Evolutionary conservation across 1,139 yeast genomes (phyloP).

Genomic region (Blastobotrys raffinosifermentans): DNA sequence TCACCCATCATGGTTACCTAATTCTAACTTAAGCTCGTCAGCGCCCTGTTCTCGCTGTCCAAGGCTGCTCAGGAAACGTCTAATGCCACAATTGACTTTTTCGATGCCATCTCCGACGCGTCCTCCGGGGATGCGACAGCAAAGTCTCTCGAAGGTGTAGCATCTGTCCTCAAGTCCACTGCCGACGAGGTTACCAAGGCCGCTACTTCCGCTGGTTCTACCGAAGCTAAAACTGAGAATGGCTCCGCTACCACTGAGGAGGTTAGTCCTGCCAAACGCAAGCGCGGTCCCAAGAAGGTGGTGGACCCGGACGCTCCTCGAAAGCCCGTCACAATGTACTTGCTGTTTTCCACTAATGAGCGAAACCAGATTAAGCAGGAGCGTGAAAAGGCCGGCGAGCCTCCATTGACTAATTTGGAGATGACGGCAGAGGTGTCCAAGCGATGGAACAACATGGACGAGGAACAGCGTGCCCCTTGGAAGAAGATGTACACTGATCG

Average conservation of each 20-base stretch:
- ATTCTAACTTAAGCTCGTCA: constrained; percentile 43
- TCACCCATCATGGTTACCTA: not conserved
- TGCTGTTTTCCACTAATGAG: constrained; percentile 54
- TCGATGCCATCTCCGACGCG: constrained; percentile 37
- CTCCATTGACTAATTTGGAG: constrained; percentile 65
- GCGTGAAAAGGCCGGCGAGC: constrained; percentile 51
- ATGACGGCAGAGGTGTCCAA: constrained; percentile 72
- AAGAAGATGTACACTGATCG: constrained; percentile 65
- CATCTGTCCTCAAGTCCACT: not conserved
- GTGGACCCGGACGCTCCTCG: constrained; percentile 50
- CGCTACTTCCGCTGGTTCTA: not conserved
- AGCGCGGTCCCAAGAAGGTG: constrained; percentile 34
- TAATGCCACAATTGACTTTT: constrained; percentile 67
- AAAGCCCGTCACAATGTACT: constrained; percentile 69
- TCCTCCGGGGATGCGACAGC: constrained; percentile 3
- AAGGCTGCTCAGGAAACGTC: constrained; percentile 80
- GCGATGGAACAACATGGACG: constrained; percentile 67
- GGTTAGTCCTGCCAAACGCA: constrained; percentile 45
- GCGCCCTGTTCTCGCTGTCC: constrained; percentile 72
- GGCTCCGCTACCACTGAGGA: constrained; percentile 18
- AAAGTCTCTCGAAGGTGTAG: not conserved
- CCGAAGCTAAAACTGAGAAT: not conserved
- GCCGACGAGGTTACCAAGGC: constrained; percentile 3
- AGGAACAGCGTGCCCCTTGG: constrained; percentile 68
- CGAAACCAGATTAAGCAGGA: constrained; percentile 49